Evolutionary conservation across 768 basidiomycete genomes (phyloP).

Genomic region (Lactarius evosmus): DNA sequence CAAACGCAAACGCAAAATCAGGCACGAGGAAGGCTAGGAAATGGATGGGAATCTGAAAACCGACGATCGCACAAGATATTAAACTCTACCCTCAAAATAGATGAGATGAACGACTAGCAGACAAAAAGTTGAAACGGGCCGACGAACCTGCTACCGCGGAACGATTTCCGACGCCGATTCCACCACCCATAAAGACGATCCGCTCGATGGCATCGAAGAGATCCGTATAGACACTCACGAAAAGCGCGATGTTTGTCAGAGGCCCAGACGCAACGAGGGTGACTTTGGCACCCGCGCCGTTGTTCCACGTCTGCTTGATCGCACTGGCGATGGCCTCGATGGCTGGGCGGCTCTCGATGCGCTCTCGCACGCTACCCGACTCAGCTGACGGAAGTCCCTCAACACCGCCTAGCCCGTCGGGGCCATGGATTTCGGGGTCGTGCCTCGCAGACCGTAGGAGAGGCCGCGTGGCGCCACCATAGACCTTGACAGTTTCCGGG

Average conservation of each 20-base stretch:
- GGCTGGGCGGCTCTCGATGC: conserved; percentile 52
- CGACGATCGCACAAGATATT: conserved; percentile 80
- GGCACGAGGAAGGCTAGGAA: neutral
- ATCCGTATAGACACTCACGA: conserved; percentile 44
- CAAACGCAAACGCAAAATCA: conserved; percentile 1
- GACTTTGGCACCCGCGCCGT: conserved; percentile 56
- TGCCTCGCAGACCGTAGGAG: conserved; percentile 58
- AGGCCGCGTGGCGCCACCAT: conserved; percentile 68
- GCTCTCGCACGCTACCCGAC: conserved; percentile 46
- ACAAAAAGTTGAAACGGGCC: conserved; percentile 22
- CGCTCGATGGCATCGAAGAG: conserved; percentile 57
- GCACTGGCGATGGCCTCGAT: conserved; percentile 65
- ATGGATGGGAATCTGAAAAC: conserved; percentile 31
- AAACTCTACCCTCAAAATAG: conserved; percentile 49
- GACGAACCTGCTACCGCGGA: conserved; percentile 64
- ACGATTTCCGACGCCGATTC: conserved; percentile 77
- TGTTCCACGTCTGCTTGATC: conserved; percentile 54
- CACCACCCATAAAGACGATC: conserved; percentile 91
- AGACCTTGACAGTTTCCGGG: conserved; percentile 52
- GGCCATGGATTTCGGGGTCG: conserved; percentile 78
- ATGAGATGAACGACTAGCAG: neutral
- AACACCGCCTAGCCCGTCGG: conserved; percentile 80
- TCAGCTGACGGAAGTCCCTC: conserved; percentile 62
- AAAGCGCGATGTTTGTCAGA: conserved; percentile 70
- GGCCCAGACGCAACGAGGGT: conserved; percentile 76